Evolutionary conservation across 2,329 filamentous ascomycete genomes (phyloP).

Genomic region (Didymella segeticola): DNA sequence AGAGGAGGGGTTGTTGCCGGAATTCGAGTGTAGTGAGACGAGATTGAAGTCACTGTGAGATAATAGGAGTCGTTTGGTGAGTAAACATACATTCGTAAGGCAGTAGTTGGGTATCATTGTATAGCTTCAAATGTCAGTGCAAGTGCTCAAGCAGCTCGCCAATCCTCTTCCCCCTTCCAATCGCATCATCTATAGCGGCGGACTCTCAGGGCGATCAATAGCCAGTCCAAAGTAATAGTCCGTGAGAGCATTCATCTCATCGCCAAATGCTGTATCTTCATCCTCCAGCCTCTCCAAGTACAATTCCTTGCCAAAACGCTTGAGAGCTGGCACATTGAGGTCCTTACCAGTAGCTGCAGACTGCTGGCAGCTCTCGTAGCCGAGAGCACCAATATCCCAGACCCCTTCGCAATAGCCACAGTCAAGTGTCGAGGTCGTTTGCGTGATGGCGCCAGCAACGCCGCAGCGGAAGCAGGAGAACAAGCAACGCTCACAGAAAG

Average conservation of each 20-base stretch:
- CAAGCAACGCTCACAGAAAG: slow-evolving; percentile 51
- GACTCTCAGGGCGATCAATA: slow-evolving; percentile 34
- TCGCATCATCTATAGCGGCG: slow-evolving; percentile 20
- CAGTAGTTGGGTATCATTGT: too few species aligned
- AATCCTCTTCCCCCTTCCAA: too few species aligned
- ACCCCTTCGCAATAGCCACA: slow-evolving; percentile 42
- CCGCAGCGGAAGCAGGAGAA: slow-evolving; percentile 54
- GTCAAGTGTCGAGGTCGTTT: slow-evolving; percentile 24
- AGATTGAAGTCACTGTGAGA: neutral
- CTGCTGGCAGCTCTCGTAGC: slow-evolving; percentile 45
- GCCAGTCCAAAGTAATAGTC: slow-evolving; percentile 42
- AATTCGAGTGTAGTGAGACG: slow-evolving; percentile 38
- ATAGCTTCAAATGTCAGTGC: too few species aligned
- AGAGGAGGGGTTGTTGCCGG: slow-evolving; percentile 43
- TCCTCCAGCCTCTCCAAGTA: slow-evolving; percentile 15
- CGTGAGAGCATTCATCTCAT: slow-evolving; percentile 45
- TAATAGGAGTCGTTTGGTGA: too few species aligned
- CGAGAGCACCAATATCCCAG: slow-evolving; percentile 50
- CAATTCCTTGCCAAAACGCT: slow-evolving; percentile 19
- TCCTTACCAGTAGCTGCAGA: neutral
- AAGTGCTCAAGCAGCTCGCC: too few species aligned
- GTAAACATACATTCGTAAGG: too few species aligned
- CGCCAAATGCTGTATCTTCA: slow-evolving; percentile 32
- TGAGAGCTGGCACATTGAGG: slow-evolving; percentile 25
- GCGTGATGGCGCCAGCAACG: slow-evolving; percentile 20